phyloP scores from a whole-genome alignment of 2,329 filamentous ascomycete species.

The Stagonosporopsis chrysanthemi region DNA sequence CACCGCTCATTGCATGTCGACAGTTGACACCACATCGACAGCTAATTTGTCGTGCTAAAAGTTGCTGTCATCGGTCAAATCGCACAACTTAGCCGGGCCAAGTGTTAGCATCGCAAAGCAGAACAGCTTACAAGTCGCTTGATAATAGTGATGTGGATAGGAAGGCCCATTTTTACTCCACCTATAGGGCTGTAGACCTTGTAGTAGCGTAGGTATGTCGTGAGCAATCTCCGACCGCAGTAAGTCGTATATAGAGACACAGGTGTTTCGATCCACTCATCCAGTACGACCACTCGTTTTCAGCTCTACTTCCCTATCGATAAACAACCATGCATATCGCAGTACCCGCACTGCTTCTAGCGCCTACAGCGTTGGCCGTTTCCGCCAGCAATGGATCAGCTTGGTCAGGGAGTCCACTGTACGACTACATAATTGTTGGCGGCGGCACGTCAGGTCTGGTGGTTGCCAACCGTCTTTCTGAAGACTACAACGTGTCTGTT shows the following conservation, averaged over 20 bases:
- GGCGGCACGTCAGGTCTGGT: background rate
- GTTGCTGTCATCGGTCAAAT: background rate
- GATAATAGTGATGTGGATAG: background rate
- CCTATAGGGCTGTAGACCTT: background rate
- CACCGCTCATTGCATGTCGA: no score
- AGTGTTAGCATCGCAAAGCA: background rate
- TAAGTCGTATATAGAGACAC: background rate
- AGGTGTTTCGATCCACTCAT: no score
- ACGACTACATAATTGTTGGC: background rate
- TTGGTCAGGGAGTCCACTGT: background rate
- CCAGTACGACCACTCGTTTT: background rate
- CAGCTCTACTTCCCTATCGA: background rate
- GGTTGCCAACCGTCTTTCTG: background rate
- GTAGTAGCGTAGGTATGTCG: background rate
- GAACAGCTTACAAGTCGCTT: background rate
- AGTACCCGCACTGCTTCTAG: background rate
- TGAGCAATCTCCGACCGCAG: background rate
- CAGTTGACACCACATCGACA: no score
- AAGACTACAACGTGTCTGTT: conserved; percentile 23
- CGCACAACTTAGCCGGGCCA: background rate
- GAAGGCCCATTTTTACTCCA: background rate
- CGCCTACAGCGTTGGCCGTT: background rate
- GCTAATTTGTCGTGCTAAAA: no score
- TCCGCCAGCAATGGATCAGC: background rate
- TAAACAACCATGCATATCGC: background rate